These are phyloP conservation scores for Knufia fluminis DNA, from an alignment of 2,329 filamentous ascomycete genomes.

Conservation along the genomic window DNA sequence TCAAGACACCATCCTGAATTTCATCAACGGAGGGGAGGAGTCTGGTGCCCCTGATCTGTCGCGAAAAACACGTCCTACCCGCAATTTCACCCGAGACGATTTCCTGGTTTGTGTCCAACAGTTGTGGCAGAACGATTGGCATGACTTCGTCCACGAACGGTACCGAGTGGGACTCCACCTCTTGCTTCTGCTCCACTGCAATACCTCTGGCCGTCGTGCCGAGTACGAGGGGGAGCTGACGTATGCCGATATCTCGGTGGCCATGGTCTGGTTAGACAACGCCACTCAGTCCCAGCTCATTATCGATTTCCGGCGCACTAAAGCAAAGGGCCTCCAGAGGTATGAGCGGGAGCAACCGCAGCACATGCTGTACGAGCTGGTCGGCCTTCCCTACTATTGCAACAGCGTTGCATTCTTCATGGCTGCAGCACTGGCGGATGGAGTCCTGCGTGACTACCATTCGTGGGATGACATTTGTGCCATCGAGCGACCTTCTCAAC, in stretches of 20 bases:
- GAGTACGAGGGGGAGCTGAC: not conserved
- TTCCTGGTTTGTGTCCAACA: too few relatives aligned
- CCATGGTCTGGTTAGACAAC: too few relatives aligned
- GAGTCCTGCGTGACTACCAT: slow-evolving; percentile 8
- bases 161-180: too few relatives aligned
- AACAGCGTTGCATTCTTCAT: slow-evolving; percentile 8
- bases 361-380: slow-evolving; percentile 10
- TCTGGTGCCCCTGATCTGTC: not conserved
- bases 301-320: slow-evolving; percentile 7
- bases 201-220: not conserved
- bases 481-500: slow-evolving; percentile 1
- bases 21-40: not conserved
- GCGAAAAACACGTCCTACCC: not conserved
- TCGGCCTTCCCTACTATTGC: slow-evolving; percentile 8
- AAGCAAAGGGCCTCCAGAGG: slow-evolving; percentile 8
- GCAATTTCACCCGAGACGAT: too few relatives aligned
- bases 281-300: slow-evolving; percentile 1
- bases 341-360: slow-evolving; percentile 4
- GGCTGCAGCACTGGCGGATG: slow-evolving; percentile 2
- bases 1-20: not conserved
- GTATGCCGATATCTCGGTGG: not conserved
- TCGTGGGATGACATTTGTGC: slow-evolving; percentile 9
- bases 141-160: too few relatives aligned
- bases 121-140: too few relatives aligned
- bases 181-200: not conserved